A percentile compares a stretch with the other conserved stretches of the same genome.
Conservation (phyloP, 768 basidiomycete species). For the Podaxis sp. region DNA sequence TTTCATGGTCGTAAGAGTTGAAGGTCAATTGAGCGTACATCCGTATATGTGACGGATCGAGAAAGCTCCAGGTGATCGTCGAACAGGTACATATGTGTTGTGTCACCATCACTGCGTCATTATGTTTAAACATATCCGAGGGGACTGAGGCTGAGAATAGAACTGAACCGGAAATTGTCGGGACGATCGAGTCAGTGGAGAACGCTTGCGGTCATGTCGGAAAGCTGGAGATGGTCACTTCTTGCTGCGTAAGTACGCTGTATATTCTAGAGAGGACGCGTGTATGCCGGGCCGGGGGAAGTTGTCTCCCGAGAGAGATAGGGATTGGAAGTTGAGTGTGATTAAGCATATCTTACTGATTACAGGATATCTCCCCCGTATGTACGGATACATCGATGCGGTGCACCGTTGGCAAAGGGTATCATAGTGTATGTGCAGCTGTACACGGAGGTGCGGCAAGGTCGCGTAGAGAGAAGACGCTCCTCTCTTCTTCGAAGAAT, state of each 20-base stretch:
- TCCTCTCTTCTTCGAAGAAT: not conserved
- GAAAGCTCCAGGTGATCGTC: not conserved
- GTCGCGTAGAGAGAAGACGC: not conserved
- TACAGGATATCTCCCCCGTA: not conserved
- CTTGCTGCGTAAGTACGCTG: too few relatives aligned
- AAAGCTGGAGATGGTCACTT: not conserved
- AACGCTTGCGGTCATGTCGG: not conserved
- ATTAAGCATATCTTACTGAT: conserved; percentile 1
- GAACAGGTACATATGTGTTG: not conserved
- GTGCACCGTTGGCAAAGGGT: not conserved
- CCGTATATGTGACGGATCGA: not conserved
- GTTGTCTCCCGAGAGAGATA: not conserved
- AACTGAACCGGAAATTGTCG: not conserved
- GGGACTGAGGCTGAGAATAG: not conserved
- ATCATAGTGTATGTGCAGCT: not conserved
- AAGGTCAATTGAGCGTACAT: not conserved
- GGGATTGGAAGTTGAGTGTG: not conserved
- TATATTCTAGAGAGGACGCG: not conserved
- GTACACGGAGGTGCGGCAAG: not conserved
- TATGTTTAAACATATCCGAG: not conserved
- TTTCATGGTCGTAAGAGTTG: too few relatives aligned
- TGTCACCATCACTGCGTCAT: not conserved
- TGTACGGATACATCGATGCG: not conserved
- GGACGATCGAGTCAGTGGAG: conserved; percentile 1
- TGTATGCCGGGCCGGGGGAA: conserved; percentile 1